Evolutionary conservation across 345 rosid genomes (phyloP).

Genomic region (Corymbia maculata): DNA sequence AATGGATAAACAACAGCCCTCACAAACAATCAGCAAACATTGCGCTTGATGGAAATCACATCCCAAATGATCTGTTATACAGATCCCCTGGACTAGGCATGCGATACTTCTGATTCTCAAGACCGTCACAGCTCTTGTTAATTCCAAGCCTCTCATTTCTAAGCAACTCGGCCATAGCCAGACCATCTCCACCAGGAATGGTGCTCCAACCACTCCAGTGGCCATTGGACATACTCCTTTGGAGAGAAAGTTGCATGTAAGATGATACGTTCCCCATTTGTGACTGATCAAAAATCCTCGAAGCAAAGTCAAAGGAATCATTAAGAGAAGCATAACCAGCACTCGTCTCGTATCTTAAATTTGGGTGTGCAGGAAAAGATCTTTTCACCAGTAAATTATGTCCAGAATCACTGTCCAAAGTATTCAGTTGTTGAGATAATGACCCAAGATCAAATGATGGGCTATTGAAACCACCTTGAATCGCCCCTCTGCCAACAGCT

Average conservation of each 20-base stretch:
- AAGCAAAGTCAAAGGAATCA: slow-evolving; percentile 47
- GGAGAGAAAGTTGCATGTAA: slow-evolving; percentile 40
- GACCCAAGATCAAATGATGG: slow-evolving; percentile 50
- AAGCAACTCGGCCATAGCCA: slow-evolving; percentile 57
- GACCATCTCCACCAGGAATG: slow-evolving; percentile 44
- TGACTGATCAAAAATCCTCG: slow-evolving; percentile 58
- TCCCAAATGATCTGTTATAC: slow-evolving; percentile 66
- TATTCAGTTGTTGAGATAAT: slow-evolving; percentile 28
- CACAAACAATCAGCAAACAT: background rate
- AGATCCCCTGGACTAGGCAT: slow-evolving; percentile 62
- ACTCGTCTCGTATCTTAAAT: slow-evolving; percentile 37
- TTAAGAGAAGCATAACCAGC: slow-evolving; percentile 40
- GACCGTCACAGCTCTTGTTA: slow-evolving; percentile 48
- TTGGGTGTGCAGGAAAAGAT: slow-evolving; percentile 50
- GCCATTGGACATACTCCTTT: slow-evolving; percentile 57
- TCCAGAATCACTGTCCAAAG: slow-evolving; percentile 57
- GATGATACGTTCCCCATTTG: slow-evolving; percentile 39
- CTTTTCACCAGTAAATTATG: slow-evolving; percentile 58
- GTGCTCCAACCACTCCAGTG: slow-evolving; percentile 78
- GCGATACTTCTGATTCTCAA: slow-evolving; percentile 58
- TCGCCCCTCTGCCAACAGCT: slow-evolving; percentile 84
- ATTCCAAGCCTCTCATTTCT: slow-evolving; percentile 59
- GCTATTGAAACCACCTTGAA: slow-evolving; percentile 39
- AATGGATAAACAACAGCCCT: background rate
- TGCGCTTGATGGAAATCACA: slow-evolving; percentile 18